Conservation (phyloP, 768 basidiomycete genomes). For the Tremella fuciformis region DNA sequence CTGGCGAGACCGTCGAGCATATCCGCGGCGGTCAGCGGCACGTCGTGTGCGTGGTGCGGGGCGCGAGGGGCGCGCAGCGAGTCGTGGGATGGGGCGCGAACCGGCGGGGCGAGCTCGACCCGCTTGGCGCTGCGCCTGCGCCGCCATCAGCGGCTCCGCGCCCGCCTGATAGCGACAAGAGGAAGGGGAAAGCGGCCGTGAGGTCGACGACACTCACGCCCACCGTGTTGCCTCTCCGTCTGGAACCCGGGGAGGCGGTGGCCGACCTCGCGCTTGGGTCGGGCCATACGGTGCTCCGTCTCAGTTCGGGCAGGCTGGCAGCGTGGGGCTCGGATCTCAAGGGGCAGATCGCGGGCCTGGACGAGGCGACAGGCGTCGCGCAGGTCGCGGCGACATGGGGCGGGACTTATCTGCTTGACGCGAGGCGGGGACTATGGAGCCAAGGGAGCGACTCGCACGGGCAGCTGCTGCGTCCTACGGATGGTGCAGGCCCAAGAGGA, state of each 20-base stretch:
- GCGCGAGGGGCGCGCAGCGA: constrained; percentile 38
- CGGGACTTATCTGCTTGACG: constrained; percentile 29
- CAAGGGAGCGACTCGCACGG: constrained; percentile 42
- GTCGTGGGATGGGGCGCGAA: constrained; percentile 77
- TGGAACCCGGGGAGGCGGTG: constrained; percentile 54
- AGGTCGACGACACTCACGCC: constrained; percentile 30
- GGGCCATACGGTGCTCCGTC: constrained; percentile 58
- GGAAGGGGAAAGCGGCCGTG: constrained; percentile 23
- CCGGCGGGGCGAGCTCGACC: constrained; percentile 79
- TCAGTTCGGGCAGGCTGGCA: constrained; percentile 56
- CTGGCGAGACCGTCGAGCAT: constrained; percentile 52
- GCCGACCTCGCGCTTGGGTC: constrained; percentile 56
- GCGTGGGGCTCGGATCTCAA: constrained; percentile 71
- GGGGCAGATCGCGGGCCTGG: constrained; percentile 58
- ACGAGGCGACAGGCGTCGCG: constrained; percentile 23
- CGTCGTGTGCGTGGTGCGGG: constrained; percentile 56
- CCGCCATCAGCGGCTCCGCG: neutral
- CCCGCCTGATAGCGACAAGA: neutral
- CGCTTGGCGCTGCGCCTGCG: neutral
- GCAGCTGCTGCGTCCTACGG: constrained; percentile 32
- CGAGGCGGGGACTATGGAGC: constrained; percentile 1
- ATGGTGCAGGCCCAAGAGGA: neutral
- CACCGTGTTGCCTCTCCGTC: constrained; percentile 54
- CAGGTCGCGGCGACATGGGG: constrained; percentile 35
- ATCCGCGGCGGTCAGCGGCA: constrained; percentile 71